phyloP scores from a whole-genome alignment of 371 early-diverging fungal genomes.

The Globomyces sp. region DNA sequence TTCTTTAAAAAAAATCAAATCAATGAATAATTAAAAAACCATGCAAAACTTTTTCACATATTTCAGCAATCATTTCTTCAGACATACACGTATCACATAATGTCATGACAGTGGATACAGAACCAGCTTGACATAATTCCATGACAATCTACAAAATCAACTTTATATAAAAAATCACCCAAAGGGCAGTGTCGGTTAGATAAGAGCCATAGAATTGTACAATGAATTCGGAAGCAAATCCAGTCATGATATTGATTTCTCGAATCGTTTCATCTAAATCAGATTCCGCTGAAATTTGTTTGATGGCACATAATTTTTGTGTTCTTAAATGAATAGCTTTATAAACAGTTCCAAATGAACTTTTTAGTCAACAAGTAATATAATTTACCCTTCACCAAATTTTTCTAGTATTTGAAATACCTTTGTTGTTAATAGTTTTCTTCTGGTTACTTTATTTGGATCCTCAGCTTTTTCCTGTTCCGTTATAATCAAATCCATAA shows the following conservation, averaged over 20 bases:
- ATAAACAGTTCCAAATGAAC: slow-evolving; percentile 72
- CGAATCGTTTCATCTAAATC: slow-evolving; percentile 50
- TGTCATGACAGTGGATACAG: slow-evolving; percentile 60
- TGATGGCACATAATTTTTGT: slow-evolving; percentile 55
- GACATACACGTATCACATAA: slow-evolving; percentile 41
- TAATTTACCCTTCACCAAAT: background rate
- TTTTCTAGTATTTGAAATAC: slow-evolving; percentile 11
- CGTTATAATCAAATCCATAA: slow-evolving; percentile 1
- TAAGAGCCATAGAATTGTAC: slow-evolving; percentile 48
- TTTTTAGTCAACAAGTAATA: no score
- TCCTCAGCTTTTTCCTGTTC: slow-evolving; percentile 11
- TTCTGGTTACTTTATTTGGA: slow-evolving; percentile 1
- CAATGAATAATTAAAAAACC: background rate
- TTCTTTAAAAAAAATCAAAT: slow-evolving; percentile 27
- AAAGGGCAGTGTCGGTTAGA: slow-evolving; percentile 40
- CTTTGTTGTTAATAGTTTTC: background rate
- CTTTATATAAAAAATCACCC: slow-evolving; percentile 18
- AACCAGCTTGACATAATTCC: slow-evolving; percentile 61
- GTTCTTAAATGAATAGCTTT: slow-evolving; percentile 60
- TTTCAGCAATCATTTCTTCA: slow-evolving; percentile 55
- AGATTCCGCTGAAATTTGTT: slow-evolving; percentile 55
- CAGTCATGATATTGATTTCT: slow-evolving; percentile 54
- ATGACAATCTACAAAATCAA: slow-evolving; percentile 41
- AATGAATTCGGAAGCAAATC: slow-evolving; percentile 36
- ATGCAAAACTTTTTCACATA: slow-evolving; percentile 48